phyloP scores from a whole-genome alignment of 345 rosid species.

The Kernera saxatilis region DNA sequence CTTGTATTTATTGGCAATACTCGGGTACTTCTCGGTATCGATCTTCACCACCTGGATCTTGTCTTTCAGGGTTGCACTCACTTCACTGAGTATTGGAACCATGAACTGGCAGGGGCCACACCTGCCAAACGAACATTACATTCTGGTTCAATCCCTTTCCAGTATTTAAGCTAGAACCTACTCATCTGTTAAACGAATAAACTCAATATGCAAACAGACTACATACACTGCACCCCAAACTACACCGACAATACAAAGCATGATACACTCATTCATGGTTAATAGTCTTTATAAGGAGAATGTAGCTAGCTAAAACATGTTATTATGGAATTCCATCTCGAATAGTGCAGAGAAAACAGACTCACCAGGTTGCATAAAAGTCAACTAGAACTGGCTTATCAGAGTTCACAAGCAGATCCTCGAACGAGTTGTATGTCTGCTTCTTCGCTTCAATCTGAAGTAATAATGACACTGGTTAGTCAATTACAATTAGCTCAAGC shows the following conservation, averaged over 20 bases:
- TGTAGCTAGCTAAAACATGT: neutral
- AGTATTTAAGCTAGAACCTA: too few species aligned
- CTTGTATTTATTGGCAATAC: constrained; percentile 62
- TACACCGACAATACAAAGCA: neutral
- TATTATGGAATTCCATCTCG: neutral
- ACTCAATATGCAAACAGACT: constrained; percentile 1
- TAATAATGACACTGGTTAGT: neutral
- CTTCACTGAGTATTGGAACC: constrained; percentile 82
- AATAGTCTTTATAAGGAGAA: neutral
- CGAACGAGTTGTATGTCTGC: constrained; percentile 62
- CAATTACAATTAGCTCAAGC: neutral
- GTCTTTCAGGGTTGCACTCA: constrained; percentile 56
- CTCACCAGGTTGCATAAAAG: constrained; percentile 88
- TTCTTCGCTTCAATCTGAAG: constrained; percentile 66
- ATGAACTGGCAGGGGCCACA: constrained; percentile 95
- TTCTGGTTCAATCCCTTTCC: neutral
- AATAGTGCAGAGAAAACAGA: neutral
- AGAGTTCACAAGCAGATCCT: constrained; percentile 60
- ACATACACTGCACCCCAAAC: neutral
- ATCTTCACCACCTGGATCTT: constrained; percentile 82
- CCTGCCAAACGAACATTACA: constrained; percentile 39
- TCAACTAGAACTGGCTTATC: constrained; percentile 85
- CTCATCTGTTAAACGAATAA: neutral
- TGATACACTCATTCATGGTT: neutral
- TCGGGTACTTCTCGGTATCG: constrained; percentile 86